These are phyloP conservation scores for Carallia brachiata DNA, from an alignment of 345 rosid species.

Conservation along the genomic window DNA sequence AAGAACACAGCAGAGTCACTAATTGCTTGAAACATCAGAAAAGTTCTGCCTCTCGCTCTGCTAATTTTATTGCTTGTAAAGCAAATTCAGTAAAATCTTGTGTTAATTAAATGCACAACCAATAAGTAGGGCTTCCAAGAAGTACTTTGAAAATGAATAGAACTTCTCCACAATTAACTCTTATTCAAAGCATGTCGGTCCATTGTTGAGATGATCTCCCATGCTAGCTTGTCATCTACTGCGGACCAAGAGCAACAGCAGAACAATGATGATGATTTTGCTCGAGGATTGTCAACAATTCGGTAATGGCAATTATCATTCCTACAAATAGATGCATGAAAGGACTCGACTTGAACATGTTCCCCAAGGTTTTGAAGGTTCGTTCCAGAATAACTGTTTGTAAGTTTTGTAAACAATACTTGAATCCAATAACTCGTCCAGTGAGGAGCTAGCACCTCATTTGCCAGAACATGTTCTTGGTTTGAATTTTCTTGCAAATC, in stretches of 20 bases:
- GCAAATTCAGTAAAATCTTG: too few species aligned
- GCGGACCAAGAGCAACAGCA: conserved; percentile 77
- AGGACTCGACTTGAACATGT: conserved; percentile 55
- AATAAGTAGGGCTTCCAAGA: too few species aligned
- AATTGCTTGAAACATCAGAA: too few species aligned
- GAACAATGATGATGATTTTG: conserved; percentile 26
- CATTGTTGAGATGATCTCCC: conserved; percentile 58
- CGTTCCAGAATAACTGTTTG: conserved; percentile 29
- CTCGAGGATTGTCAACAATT: conserved; percentile 12
- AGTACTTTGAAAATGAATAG: neutral
- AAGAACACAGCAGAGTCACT: too few species aligned
- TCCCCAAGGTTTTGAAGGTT: conserved; percentile 45
- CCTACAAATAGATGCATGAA: conserved; percentile 42
- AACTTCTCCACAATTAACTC: neutral
- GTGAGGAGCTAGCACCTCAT: neutral
- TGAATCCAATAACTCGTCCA: conserved; percentile 33
- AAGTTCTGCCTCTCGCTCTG: too few species aligned
- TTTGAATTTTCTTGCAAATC: conserved; percentile 14
- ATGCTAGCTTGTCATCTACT: conserved; percentile 64
- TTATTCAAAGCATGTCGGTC: conserved; percentile 15
- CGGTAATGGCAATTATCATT: conserved; percentile 60
- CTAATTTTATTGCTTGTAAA: too few species aligned
- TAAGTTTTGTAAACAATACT: conserved; percentile 37
- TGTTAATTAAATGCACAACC: too few species aligned
- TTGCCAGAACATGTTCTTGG: conserved; percentile 10